Conservation (phyloP, 306 rosid species). For the Casuarina cunninghamiana region DNA sequence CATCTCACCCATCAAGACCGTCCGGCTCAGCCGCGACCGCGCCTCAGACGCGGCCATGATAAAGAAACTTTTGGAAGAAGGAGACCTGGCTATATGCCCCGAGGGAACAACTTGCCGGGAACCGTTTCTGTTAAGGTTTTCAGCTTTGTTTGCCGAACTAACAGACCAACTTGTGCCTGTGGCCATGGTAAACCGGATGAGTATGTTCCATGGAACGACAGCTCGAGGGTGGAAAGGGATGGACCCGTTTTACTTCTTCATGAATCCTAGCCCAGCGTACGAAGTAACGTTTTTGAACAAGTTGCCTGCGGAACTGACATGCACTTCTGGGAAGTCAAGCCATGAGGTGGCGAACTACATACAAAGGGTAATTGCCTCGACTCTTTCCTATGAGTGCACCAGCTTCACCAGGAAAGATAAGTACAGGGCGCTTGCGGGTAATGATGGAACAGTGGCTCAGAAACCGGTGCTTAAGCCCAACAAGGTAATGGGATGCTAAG, state of each 20-base stretch:
- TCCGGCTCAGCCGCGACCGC: slow-evolving; percentile 59
- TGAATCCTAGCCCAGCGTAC: slow-evolving; percentile 82
- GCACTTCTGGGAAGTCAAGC: slow-evolving; percentile 55
- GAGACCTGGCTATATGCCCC: slow-evolving; percentile 79
- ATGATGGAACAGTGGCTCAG: slow-evolving; percentile 63
- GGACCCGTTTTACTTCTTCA: slow-evolving; percentile 92
- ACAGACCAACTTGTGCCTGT: slow-evolving; percentile 85
- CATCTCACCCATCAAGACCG: slow-evolving; percentile 78
- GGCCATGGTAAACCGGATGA: slow-evolving; percentile 84
- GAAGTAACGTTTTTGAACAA: slow-evolving; percentile 75
- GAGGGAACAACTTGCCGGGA: slow-evolving; percentile 92
- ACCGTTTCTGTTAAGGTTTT: slow-evolving; percentile 68
- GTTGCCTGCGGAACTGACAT: slow-evolving; percentile 63
- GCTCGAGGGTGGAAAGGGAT: slow-evolving; percentile 89
- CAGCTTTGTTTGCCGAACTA: slow-evolving; percentile 69
- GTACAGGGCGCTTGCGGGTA: slow-evolving; percentile 79
- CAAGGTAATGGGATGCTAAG: neutral
- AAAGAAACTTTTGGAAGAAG: slow-evolving; percentile 58
- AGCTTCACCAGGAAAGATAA: slow-evolving; percentile 74
- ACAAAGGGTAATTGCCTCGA: slow-evolving; percentile 72
- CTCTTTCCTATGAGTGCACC: slow-evolving; percentile 74
- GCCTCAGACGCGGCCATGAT: slow-evolving; percentile 70
- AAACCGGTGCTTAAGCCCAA: slow-evolving; percentile 25
- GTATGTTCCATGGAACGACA: slow-evolving; percentile 89
- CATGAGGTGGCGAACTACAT: slow-evolving; percentile 87